Percentiles rank a stretch among this genome's conserved stretches.
Conservation (phyloP, 352 stramenopile genomes). For the Globisporangium solare region DNA sequence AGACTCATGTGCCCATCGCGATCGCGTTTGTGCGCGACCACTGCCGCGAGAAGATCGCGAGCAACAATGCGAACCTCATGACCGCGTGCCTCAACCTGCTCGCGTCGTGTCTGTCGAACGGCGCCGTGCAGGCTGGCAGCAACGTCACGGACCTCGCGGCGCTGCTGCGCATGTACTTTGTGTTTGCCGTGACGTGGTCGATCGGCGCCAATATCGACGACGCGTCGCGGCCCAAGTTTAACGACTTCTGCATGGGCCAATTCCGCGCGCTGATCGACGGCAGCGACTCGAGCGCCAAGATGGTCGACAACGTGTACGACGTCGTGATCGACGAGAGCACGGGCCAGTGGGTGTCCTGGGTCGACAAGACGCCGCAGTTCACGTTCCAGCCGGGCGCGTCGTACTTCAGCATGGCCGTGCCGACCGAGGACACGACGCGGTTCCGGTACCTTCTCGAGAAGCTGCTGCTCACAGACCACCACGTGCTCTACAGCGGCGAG, state of each 20-base stretch:
- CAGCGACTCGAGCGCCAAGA: constrained; percentile 8
- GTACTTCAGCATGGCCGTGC: constrained; percentile 95
- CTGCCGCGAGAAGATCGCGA: constrained; percentile 86
- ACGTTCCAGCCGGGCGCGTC: constrained; percentile 75
- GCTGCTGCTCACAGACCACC: constrained; percentile 72
- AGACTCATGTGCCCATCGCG: constrained; percentile 73
- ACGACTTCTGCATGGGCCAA: constrained; percentile 81
- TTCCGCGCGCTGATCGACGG: constrained; percentile 57
- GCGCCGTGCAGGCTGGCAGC: constrained; percentile 30
- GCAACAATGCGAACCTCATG: constrained; percentile 88
- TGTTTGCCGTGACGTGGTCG: constrained; percentile 84
- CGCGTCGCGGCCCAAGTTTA: constrained; percentile 72
- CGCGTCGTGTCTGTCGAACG: constrained; percentile 56
- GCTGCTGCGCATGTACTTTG: constrained; percentile 83
- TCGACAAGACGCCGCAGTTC: constrained; percentile 86
- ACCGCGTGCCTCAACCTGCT: constrained; percentile 86
- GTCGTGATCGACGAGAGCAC: constrained; percentile 75
- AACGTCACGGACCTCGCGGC: constrained; percentile 48
- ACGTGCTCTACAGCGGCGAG: constrained; percentile 89
- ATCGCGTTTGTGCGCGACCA: constrained; percentile 88
- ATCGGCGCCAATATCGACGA: constrained; percentile 88
- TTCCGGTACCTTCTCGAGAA: constrained; percentile 92
- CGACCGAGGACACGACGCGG: constrained; percentile 92
- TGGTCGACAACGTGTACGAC: constrained; percentile 82
- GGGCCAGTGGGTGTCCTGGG: constrained; percentile 80